phyloP scores from a whole-genome alignment of 202 grass and related monocot species.

The Setaria viridis region DNA sequence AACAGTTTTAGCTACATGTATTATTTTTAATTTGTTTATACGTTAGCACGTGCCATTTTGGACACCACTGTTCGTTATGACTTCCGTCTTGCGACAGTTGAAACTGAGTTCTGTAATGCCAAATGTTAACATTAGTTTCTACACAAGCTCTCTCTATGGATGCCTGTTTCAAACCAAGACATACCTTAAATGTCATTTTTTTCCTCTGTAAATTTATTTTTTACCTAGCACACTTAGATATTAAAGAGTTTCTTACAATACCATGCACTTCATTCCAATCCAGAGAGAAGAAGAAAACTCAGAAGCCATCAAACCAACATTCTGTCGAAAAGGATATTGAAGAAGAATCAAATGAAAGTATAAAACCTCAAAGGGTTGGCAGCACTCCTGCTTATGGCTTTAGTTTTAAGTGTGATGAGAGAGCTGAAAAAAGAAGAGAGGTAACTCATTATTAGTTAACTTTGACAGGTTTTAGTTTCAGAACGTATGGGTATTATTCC shows the following conservation, averaged over 20 bases:
- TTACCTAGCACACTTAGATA: constrained; percentile 5
- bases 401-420: constrained; percentile 72
- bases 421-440: constrained; percentile 77
- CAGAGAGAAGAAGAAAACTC: constrained; percentile 60
- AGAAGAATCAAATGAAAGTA: constrained; percentile 52
- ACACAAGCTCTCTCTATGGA: neutral
- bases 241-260: constrained; percentile 26
- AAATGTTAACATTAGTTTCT: neutral
- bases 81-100: constrained; percentile 9
- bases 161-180: constrained; percentile 16
- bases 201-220: neutral
- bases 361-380: constrained; percentile 53
- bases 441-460: constrained; percentile 39
- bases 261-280: constrained; percentile 28
- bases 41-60: neutral
- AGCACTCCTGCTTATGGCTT: constrained; percentile 62
- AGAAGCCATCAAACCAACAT: constrained; percentile 44
- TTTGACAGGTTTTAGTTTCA: constrained; percentile 33
- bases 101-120: constrained; percentile 7
- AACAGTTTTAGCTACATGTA: neutral
- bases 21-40: neutral
- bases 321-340: constrained; percentile 52
- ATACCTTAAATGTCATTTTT: constrained; percentile 25
- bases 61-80: neutral
- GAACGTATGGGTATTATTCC: neutral